Conservation (phyloP, 441 rosid species). For the Iberis amara region DNA sequence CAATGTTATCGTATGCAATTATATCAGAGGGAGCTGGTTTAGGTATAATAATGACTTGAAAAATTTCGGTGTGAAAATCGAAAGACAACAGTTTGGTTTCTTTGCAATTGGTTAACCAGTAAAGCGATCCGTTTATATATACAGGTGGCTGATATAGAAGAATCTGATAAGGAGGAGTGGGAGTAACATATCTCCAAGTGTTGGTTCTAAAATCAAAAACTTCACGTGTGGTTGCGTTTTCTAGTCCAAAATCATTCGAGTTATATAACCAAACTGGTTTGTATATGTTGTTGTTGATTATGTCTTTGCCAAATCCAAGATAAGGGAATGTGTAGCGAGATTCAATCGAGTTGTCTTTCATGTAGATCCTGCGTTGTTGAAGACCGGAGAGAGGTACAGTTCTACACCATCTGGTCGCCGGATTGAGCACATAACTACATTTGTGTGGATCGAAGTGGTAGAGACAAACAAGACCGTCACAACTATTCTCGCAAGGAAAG, state of each 20-base stretch:
- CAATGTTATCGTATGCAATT: background rate
- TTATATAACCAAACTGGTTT: conserved; percentile 1
- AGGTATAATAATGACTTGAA: background rate
- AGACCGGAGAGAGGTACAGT: background rate
- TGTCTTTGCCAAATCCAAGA: background rate
- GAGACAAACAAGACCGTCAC: conserved; percentile 21
- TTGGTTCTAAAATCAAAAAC: background rate
- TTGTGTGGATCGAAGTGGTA: background rate
- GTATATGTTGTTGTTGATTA: background rate
- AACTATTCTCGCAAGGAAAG: background rate
- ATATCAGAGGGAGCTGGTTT: background rate
- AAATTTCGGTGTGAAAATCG: conserved; percentile 2
- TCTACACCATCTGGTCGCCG: background rate
- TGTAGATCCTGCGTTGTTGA: background rate
- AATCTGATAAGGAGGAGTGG: background rate
- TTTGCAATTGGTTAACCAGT: background rate
- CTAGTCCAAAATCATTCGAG: background rate
- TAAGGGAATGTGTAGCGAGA: no score
- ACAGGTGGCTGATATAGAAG: background rate
- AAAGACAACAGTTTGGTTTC: conserved; percentile 1
- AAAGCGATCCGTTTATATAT: background rate
- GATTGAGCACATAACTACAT: background rate
- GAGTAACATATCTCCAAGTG: conserved; percentile 1
- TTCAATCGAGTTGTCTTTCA: no score
- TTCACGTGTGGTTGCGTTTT: background rate